A percentile compares a stretch with the other conserved stretches of the same genome.
Evolutionary conservation across 768 basidiomycete species (phyloP).

Genomic region (Tubosaeta brunneosetosa): DNA sequence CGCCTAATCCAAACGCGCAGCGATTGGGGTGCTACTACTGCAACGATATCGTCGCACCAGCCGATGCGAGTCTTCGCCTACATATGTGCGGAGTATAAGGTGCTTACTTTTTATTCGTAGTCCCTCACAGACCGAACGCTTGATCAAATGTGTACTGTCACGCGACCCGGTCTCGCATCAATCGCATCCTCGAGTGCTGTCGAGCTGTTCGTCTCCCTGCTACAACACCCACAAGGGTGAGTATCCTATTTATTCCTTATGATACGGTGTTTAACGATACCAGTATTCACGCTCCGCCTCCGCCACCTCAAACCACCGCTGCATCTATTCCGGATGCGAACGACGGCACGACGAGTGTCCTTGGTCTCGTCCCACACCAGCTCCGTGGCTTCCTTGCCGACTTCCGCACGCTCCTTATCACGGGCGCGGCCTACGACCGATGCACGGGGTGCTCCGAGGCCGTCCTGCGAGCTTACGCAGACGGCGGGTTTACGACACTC

Average conservation of each 20-base stretch:
- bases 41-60: conserved; percentile 95
- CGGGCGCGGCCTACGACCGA: conserved; percentile 78
- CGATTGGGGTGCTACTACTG: conserved; percentile 95
- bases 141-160: conserved; percentile 99
- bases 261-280: neutral
- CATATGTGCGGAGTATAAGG: neutral
- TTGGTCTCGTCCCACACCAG: conserved; percentile 92
- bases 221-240: conserved; percentile 89
- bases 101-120: conserved; percentile 24
- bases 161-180: conserved; percentile 87
- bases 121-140: conserved; percentile 84
- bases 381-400: conserved; percentile 85
- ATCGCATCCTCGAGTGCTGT: conserved; percentile 92
- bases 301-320: conserved; percentile 39
- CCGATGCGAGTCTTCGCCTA: conserved; percentile 58
- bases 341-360: conserved; percentile 44
- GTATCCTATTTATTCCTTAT: conserved; percentile 8
- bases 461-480: conserved; percentile 78
- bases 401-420: conserved; percentile 79
- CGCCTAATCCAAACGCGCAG: conserved; percentile 21
- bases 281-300: conserved; percentile 67
- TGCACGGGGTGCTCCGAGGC: conserved; percentile 90
- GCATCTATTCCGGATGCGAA: neutral
- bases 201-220: conserved; percentile 80
- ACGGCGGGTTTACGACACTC: conserved; percentile 76